A percentile compares a stretch with the other conserved stretches of the same genome.
phyloP scores from a whole-genome alignment of 345 rosid species.

The Citrus inodora region DNA sequence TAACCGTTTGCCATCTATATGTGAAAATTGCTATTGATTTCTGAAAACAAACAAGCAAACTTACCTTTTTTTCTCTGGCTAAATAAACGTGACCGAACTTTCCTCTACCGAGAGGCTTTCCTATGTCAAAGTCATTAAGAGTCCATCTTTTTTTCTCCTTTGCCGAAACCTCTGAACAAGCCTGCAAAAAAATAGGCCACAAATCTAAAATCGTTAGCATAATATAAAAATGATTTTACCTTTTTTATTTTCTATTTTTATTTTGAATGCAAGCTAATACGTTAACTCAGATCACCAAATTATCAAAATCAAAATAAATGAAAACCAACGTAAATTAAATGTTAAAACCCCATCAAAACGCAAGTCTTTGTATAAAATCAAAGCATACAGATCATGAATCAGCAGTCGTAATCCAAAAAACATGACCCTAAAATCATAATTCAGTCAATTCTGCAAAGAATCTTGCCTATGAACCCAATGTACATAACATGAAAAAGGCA shows the following conservation, averaged over 20 bases:
- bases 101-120: constrained; percentile 95
- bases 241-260: no score
- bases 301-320: neutral
- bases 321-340: neutral
- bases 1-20: neutral
- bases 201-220: neutral
- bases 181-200: constrained; percentile 32
- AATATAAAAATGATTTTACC: neutral
- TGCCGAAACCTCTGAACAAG: constrained; percentile 49
- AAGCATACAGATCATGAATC: neutral
- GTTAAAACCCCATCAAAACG: neutral
- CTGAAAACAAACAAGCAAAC: constrained; percentile 3
- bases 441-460: neutral
- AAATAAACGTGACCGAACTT: constrained; percentile 95
- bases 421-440: neutral
- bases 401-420: neutral
- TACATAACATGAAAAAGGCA: neutral
- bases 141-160: constrained; percentile 75
- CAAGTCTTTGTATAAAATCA: constrained; percentile 8
- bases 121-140: constrained; percentile 77
- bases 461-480: neutral
- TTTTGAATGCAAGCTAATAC: neutral
- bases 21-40: neutral
- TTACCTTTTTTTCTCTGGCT: constrained; percentile 86
- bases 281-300: neutral